phyloP scores from a whole-genome alignment of 805 yeast species.

The Myxozyma geophila region DNA sequence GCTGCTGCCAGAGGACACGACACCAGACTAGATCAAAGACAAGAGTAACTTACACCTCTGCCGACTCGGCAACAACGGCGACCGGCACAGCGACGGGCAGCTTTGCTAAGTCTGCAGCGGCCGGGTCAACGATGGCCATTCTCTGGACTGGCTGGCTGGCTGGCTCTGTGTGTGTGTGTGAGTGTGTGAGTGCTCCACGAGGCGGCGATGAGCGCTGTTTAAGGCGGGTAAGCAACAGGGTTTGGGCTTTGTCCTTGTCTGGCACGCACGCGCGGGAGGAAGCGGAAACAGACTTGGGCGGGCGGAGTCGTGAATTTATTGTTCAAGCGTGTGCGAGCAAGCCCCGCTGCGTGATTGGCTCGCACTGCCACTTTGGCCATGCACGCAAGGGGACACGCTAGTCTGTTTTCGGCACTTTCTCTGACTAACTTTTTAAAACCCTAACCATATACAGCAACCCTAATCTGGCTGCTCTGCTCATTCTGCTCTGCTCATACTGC shows the following conservation, averaged over 20 bases:
- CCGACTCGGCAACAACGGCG: neutral
- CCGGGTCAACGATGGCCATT: slow-evolving; percentile 29
- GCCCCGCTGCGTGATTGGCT: slow-evolving; percentile 17
- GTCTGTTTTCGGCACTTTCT: slow-evolving; percentile 1
- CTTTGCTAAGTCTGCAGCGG: slow-evolving; percentile 11
- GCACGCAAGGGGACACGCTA: slow-evolving; percentile 13
- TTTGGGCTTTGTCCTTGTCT: slow-evolving; percentile 14
- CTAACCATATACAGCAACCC: neutral
- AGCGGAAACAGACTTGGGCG: slow-evolving; percentile 22
- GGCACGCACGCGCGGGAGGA: slow-evolving; percentile 20
- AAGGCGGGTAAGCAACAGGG: slow-evolving; percentile 10
- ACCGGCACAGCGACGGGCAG: slow-evolving; percentile 7
- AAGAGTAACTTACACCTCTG: slow-evolving; percentile 5
- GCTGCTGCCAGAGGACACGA: no score
- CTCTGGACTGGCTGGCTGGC: neutral
- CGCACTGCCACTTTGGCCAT: slow-evolving; percentile 14
- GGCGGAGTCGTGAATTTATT: slow-evolving; percentile 19
- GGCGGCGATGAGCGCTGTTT: no score
- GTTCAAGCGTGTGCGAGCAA: slow-evolving; percentile 9
- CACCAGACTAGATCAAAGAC: neutral
- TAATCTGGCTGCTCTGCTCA: neutral
- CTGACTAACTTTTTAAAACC: neutral
- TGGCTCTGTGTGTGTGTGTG: neutral
- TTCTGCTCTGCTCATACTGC: neutral
- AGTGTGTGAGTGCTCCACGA: no score